Percentiles rank a stretch among this genome's conserved stretches.
phyloP scores from a whole-genome alignment of 1,284 basidiomycete genomes.

The Thecaphora thlaspeos region DNA sequence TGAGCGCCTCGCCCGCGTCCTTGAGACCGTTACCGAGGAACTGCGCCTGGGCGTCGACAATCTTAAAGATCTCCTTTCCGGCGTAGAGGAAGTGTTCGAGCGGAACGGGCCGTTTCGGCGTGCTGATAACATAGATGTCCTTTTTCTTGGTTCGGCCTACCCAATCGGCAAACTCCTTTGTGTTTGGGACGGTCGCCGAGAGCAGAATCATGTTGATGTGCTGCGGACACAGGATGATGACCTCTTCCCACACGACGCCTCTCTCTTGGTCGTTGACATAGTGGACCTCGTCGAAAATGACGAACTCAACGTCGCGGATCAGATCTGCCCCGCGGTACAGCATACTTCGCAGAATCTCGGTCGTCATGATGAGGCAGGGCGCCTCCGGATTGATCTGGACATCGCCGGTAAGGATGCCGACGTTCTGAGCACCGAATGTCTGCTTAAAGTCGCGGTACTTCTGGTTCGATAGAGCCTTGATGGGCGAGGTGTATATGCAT shows the following conservation, averaged over 20 bases:
- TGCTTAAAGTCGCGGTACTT: slow-evolving; percentile 99
- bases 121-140: slow-evolving; percentile 98
- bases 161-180: slow-evolving; percentile 98
- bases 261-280: slow-evolving; percentile 99
- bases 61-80: slow-evolving; percentile 84
- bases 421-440: slow-evolving; percentile 85
- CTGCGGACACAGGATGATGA: slow-evolving; percentile 71
- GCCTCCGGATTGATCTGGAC: slow-evolving; percentile 99
- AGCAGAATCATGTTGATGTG: slow-evolving; percentile 67
- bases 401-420: slow-evolving; percentile 97
- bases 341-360: slow-evolving; percentile 98
- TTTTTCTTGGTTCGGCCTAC: slow-evolving; percentile 99
- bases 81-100: slow-evolving; percentile 96
- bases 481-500: slow-evolving; percentile 97
- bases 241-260: slow-evolving; percentile 99
- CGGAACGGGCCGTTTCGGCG: slow-evolving; percentile 91
- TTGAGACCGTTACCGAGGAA: slow-evolving; percentile 66
- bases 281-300: slow-evolving; percentile 99
- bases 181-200: slow-evolving; percentile 97
- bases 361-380: slow-evolving; percentile 82
- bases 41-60: slow-evolving; percentile 79
- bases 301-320: slow-evolving; percentile 97
- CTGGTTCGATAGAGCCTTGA: slow-evolving; percentile 97
- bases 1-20: slow-evolving; percentile 80
- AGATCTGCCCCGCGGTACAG: slow-evolving; percentile 77